These are phyloP conservation scores for Monosporozyma unispora DNA, from an alignment of 805 yeast species.

Conservation along the genomic window DNA sequence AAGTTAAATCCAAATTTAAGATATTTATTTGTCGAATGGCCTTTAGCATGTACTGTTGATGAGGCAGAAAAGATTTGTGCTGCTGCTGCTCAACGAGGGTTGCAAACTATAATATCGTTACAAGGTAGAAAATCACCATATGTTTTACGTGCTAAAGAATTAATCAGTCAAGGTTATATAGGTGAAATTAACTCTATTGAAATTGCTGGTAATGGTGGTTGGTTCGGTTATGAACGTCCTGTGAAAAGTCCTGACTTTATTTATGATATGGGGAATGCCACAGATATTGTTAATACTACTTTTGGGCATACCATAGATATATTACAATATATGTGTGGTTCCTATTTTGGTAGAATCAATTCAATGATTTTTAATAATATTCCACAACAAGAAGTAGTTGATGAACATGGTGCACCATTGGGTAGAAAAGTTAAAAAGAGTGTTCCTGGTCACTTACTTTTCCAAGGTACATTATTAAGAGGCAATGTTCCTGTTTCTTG, in stretches of 20 bases:
- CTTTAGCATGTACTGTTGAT: conserved; percentile 18
- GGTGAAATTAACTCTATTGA: conserved; percentile 27
- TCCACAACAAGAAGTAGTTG: conserved; percentile 21
- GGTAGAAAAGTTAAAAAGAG: conserved; percentile 18
- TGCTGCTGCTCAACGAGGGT: conserved; percentile 18
- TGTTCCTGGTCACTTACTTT: conserved; percentile 26
- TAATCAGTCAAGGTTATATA: conserved; percentile 23
- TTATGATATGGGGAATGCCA: conserved; percentile 23
- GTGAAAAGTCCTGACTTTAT: conserved; percentile 20
- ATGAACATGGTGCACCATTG: conserved; percentile 18
- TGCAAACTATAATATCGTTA: conserved; percentile 25
- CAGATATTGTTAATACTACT: conserved; percentile 22
- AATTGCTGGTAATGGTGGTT: conserved; percentile 26
- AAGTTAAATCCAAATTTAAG: conserved; percentile 16
- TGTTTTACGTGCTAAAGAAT: conserved; percentile 25
- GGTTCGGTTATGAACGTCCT: conserved; percentile 27
- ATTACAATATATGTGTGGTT: conserved; percentile 24
- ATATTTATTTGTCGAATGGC: conserved; percentile 26
- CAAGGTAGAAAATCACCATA: conserved; percentile 29
- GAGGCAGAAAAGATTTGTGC: conserved; percentile 23
- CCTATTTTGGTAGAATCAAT: conserved; percentile 23
- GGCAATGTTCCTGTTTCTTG: conserved; percentile 27
- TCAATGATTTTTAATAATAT: conserved; percentile 27
- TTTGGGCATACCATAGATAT: conserved; percentile 28
- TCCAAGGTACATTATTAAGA: conserved; percentile 22